A percentile compares a stretch with the other conserved stretches of the same genome.
Evolutionary conservation across 495 filamentous ascomycete genomes (phyloP).

Genomic region (Neurospora hispaniola): DNA sequence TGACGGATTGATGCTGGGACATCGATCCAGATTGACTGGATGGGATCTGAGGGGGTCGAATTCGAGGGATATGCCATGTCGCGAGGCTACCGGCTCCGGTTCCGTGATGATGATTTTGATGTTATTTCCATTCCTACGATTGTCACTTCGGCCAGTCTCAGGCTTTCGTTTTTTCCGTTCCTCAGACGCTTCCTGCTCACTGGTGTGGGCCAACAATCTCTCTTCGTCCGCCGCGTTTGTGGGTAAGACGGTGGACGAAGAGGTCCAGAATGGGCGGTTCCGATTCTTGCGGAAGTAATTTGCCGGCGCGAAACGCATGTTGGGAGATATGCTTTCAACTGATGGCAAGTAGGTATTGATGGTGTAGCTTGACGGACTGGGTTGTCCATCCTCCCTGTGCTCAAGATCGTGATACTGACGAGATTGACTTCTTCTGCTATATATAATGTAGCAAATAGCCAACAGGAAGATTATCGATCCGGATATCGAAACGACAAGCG

Average conservation of each 20-base stretch:
- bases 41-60: background rate
- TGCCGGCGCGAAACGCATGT: background rate
- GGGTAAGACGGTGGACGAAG: background rate
- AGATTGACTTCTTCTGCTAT: background rate
- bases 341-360: background rate
- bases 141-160: background rate
- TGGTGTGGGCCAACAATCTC: background rate
- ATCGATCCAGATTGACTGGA: background rate
- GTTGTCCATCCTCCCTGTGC: background rate
- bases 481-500: background rate
- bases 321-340: background rate
- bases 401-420: background rate
- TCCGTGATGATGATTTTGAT: background rate
- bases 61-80: background rate
- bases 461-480: background rate
- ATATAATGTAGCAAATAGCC: background rate
- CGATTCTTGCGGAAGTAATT: background rate
- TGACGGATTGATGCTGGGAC: background rate
- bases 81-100: background rate
- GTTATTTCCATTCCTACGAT: background rate
- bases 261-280: background rate
- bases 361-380: background rate
- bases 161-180: background rate
- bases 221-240: background rate
- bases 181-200: background rate